phyloP scores from a whole-genome alignment of 2,329 filamentous ascomycete genomes.

The Dactylellina parvicollis region DNA sequence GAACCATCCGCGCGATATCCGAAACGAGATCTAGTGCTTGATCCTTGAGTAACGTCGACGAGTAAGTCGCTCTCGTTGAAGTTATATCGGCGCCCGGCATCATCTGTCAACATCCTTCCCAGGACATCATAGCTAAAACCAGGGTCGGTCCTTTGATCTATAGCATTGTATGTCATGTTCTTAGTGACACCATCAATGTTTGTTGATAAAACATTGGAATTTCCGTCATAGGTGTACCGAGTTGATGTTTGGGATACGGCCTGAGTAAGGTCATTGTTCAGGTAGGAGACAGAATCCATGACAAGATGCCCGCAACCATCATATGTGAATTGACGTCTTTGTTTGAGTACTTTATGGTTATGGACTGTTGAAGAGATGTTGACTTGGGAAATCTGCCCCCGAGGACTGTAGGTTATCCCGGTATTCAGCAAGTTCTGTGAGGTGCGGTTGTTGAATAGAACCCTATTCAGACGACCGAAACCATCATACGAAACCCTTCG shows the following conservation, averaged over 20 bases:
- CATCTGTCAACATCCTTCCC: background rate
- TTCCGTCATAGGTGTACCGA: conserved; percentile 17
- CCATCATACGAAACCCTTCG: conserved; percentile 6
- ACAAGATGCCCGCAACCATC: too few relatives aligned
- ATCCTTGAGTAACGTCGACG: background rate
- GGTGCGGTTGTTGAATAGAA: too few relatives aligned
- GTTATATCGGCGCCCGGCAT: background rate
- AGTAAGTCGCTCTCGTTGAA: background rate
- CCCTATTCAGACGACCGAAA: too few relatives aligned
- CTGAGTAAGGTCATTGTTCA: too few relatives aligned
- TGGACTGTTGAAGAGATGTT: too few relatives aligned
- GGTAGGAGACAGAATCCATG: too few relatives aligned
- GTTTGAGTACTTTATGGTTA: too few relatives aligned
- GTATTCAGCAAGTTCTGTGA: too few relatives aligned
- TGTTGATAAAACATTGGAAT: background rate
- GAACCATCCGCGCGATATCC: background rate
- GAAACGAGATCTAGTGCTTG: background rate
- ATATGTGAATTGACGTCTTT: too few relatives aligned
- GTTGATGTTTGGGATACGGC: too few relatives aligned
- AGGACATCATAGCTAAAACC: background rate
- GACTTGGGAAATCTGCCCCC: too few relatives aligned
- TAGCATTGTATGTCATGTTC: background rate
- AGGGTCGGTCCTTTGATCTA: background rate
- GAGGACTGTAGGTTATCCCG: too few relatives aligned
- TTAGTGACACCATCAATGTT: background rate